Base-by-base conservation (phyloP, 495 filamentous ascomycete species). In the Xylaria cubensis region DNA sequence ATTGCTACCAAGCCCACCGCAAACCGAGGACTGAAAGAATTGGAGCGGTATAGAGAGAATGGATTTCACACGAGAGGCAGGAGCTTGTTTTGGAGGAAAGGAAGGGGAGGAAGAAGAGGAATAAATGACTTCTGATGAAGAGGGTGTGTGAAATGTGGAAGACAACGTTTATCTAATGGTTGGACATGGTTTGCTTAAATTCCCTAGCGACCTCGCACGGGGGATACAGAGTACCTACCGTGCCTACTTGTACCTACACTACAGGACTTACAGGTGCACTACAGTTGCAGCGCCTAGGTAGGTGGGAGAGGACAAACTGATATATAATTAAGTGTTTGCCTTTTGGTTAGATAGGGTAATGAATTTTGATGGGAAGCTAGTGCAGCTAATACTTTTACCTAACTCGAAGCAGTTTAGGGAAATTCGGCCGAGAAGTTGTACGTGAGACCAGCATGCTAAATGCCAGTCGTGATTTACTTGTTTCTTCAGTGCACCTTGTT, bases 121-220 rank as follows among this genome's bases (percentile, higher is more conserved):
- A 55, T 41, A 56, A 67, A 42, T 56, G 48, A 34, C 29, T 41
- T 55, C 10, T 32, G 50, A 17, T 56, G 50, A 64, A 36, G 1
- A 64, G 50, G 1, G 50, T 24, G 48, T 19, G 34, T 24, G 19
- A 56, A 44, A 56, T 19, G 50, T 36, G 46, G 46, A 53, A 67
- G 48, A 51, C 41, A 53, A 21, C 56, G 29, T 36, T 65, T 13
- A 32, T 36, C 48, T 13, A 32, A 53, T 24, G 39, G 39, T 53
- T 50, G 36, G 50, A 67, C 65, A 34, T 67, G 65, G 29, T 41
- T 41, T 17, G 50, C 56, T 67, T 36, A 56, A 56, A 51, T 56
- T 67, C n/a, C 39, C 36, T 64, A 44, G 61, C 36, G 36, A 64
- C 39, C 2, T 29, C 39, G 36, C 39, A 24, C 39, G 36, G 59